Percentiles rank a stretch among this genome's conserved stretches.
These are phyloP conservation scores for Pyrus hybrid DNA, from an alignment of 331 rosid species.

Conservation along the genomic window DNA sequence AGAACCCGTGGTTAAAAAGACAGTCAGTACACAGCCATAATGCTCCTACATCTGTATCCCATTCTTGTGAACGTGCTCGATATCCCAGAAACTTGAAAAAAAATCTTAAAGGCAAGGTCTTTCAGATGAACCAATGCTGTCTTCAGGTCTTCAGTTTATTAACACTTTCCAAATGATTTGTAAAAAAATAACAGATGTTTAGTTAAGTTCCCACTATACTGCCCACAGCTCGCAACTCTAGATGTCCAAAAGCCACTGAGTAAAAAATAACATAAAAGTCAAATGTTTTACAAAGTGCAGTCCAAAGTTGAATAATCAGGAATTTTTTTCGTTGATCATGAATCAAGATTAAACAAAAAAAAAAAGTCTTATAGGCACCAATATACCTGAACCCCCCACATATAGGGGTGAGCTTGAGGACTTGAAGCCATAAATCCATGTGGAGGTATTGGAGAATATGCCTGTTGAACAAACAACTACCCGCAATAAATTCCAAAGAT, in stretches of 20 bases:
- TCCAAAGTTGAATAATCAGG: not conserved
- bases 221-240: not conserved
- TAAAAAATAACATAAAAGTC: not conserved
- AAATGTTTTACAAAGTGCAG: not conserved
- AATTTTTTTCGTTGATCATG: not conserved
- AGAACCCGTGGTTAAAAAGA: not conserved
- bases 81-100: not conserved
- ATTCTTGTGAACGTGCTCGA: not conserved
- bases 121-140: not conserved
- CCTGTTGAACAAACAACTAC: conserved; percentile 33
- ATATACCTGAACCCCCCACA: conserved; percentile 98
- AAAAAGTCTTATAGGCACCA: not conserved
- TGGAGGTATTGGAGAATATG: conserved; percentile 93
- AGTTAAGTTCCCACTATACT: not conserved
- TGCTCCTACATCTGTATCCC: not conserved
- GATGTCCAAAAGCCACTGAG: not conserved
- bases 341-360: not conserved
- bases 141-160: not conserved
- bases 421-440: conserved; percentile 88
- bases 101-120: not conserved
- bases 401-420: conserved; percentile 92
- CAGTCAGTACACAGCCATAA: not conserved
- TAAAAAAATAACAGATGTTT: not conserved
- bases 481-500: conserved; percentile 14
- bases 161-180: not conserved